Evolutionary conservation across 164 flowering plant species (phyloP).

Genomic region (Protea cynaroides): DNA sequence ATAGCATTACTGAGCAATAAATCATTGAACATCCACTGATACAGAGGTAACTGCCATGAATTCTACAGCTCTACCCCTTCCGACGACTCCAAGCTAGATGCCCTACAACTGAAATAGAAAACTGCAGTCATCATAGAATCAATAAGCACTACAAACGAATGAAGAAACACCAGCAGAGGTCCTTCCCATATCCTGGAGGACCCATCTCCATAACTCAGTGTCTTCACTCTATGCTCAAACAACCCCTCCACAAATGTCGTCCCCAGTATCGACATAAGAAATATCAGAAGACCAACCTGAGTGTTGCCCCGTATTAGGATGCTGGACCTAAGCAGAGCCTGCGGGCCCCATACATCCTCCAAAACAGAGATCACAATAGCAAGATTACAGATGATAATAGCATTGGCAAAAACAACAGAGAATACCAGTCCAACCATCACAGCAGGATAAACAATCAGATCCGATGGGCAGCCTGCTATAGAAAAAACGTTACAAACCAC

Average conservation of each 20-base stretch:
- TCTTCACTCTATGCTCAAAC: constrained; percentile 96
- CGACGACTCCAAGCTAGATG: constrained; percentile 39
- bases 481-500: constrained; percentile 50
- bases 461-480: constrained; percentile 40
- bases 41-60: constrained; percentile 21
- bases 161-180: constrained; percentile 88
- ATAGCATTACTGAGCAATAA: background rate
- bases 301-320: constrained; percentile 76
- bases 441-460: constrained; percentile 53
- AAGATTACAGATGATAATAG: constrained; percentile 66
- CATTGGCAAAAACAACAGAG: constrained; percentile 72
- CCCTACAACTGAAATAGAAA: constrained; percentile 89
- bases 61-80: constrained; percentile 39
- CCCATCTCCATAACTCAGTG: constrained; percentile 96
- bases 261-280: constrained; percentile 83
- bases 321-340: constrained; percentile 67
- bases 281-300: constrained; percentile 86
- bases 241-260: constrained; percentile 87
- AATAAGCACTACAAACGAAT: constrained; percentile 81
- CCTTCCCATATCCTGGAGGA: constrained; percentile 99
- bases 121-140: constrained; percentile 97
- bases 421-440: constrained; percentile 53
- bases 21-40: constrained; percentile 16
- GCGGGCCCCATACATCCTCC: constrained; percentile 85
- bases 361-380: constrained; percentile 74